phyloP scores from a whole-genome alignment of 78 protist genomes.

The Trichosphaerium sp. region DNA sequence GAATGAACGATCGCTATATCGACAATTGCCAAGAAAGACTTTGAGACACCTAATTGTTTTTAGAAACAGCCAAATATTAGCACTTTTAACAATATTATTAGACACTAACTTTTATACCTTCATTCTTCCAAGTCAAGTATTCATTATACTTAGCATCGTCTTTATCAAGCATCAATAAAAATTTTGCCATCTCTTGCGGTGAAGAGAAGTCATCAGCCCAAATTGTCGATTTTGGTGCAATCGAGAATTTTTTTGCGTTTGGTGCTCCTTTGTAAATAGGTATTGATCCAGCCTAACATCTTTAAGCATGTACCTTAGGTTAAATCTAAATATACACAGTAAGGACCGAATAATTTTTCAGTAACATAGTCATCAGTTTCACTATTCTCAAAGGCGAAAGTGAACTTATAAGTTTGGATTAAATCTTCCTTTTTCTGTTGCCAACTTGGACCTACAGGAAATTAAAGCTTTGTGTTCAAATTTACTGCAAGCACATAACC shows the following conservation, averaged over 20 bases:
- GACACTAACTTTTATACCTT: too few species aligned
- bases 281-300: neutral
- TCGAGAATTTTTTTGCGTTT: slow-evolving; percentile 17
- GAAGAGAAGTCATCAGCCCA: slow-evolving; percentile 14
- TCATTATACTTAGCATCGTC: slow-evolving; percentile 22
- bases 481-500: too few species aligned
- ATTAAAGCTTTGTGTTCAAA: too few species aligned
- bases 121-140: neutral
- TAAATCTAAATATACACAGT: too few species aligned
- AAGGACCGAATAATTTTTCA: slow-evolving; percentile 46
- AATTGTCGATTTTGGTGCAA: slow-evolving; percentile 4
- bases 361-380: slow-evolving; percentile 51
- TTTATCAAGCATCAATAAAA: slow-evolving; percentile 1
- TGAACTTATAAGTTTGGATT: slow-evolving; percentile 12
- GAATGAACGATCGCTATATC: neutral
- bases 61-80: too few species aligned
- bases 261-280: slow-evolving; percentile 46
- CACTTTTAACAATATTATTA: too few species aligned
- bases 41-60: too few species aligned
- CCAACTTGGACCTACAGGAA: too few species aligned
- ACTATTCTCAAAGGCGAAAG: slow-evolving; percentile 45
- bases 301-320: too few species aligned
- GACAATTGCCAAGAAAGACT: neutral
- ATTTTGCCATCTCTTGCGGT: slow-evolving; percentile 6
- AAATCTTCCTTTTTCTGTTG: neutral